Evolutionary conservation across 1,139 yeast genomes (phyloP).

Genomic region (Yamadazyma diospyri): DNA sequence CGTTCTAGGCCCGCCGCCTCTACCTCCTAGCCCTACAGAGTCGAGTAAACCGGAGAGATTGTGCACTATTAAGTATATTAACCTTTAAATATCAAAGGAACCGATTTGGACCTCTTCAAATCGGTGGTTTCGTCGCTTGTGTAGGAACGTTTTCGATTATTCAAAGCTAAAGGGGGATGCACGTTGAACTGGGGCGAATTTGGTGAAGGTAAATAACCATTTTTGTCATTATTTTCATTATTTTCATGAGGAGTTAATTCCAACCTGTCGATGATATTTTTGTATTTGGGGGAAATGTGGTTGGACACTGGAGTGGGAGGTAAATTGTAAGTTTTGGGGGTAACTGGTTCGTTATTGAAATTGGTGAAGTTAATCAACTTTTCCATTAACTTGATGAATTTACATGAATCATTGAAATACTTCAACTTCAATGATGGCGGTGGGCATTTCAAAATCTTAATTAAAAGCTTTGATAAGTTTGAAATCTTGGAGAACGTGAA

Average conservation of each 20-base stretch:
- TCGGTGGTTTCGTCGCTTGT: conserved; percentile 9
- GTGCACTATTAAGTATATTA: no score
- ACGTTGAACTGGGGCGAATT: conserved; percentile 14
- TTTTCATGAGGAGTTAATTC: conserved; percentile 1
- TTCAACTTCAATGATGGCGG: conserved; percentile 44
- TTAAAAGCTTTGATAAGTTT: conserved; percentile 20
- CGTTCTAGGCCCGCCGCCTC: no score
- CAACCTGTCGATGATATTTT: conserved; percentile 6
- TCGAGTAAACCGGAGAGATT: no score
- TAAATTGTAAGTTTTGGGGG: conserved; percentile 16
- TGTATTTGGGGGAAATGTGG: conserved; percentile 16
- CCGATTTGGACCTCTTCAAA: conserved; percentile 23
- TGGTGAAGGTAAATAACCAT: conserved; percentile 17
- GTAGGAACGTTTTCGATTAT: conserved; percentile 12
- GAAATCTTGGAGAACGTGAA: conserved; percentile 17
- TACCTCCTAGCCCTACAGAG: no score
- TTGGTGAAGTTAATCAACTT: conserved; percentile 32
- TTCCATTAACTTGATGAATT: conserved; percentile 36
- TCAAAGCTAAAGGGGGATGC: conserved; percentile 18
- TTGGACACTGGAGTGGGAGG: conserved; percentile 21
- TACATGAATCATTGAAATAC: conserved; percentile 37
- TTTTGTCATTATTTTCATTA: conserved; percentile 1
- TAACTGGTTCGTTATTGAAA: conserved; percentile 20
- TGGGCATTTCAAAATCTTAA: conserved; percentile 42
- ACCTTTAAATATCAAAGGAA: conserved; percentile 15